Base-by-base conservation (phyloP, 179 eudicot genomes). In the Pouteria campechiana region DNA sequence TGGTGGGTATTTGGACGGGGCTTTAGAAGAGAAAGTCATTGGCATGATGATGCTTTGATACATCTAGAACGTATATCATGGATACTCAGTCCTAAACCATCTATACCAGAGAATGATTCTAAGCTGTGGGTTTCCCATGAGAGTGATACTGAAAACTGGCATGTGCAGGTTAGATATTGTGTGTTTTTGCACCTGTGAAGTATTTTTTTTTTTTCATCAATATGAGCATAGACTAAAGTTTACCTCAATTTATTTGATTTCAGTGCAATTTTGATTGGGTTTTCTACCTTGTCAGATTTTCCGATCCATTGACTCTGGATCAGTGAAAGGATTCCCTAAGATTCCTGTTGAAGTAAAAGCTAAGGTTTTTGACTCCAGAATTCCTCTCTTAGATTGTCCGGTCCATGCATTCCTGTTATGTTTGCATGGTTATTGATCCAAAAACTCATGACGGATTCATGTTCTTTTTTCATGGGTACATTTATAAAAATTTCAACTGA, bases 291-390 rank as follows among this genome's bases (percentile, higher is more conserved):
- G 33, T 7, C 72, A 88, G 97, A 61, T 89, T 20, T 84, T 89
- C 49, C 77, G 95, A 42, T 89, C 95, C 22, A 89, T 89, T 36
- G 97, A 89, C 73, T 89, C 97, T 1, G 97, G 93, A 50, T 89
- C 97, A 24, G 52, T 84, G 38, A 84, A 61, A 64, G 97, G 95
- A 28, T 89, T 89, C 51, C 88, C 97, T 22, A 78, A 67, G 55
- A 52, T 15, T 15, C 21, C 41, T 18, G 55, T 55, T 21, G 24
- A 11, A 29, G 67, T 57, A 18, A 37, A 53, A 25, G 36, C 49
- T 6, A 57, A 65, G 68, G 76, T 74, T 54, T 46, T 24, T 35
- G 17, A 39, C 31, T 37, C 10, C 14, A 13, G 6, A 0, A 17
- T 23, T 18, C 17, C 19, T 24, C 37, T 25, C 12, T 36, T 4